Base-by-base conservation (phyloP, 495 filamentous ascomycete species). In the Bacidia rubella region DNA sequence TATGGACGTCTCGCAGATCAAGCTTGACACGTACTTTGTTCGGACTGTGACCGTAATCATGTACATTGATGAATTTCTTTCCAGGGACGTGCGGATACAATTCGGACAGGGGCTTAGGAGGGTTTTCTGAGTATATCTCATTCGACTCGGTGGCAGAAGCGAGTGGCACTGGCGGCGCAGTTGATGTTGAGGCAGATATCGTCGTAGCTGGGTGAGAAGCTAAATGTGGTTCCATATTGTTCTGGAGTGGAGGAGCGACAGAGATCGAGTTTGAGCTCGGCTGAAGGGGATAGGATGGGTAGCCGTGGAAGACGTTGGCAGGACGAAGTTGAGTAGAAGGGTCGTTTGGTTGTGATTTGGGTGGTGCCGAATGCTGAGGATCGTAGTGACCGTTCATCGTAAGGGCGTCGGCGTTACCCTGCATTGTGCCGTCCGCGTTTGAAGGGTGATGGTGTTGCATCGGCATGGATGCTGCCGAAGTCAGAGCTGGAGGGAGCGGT, bases 51-150 rank as follows among this genome's bases (percentile, higher is more conserved):
- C 86, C 83, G 15, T 74, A 76, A 65, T 97, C 92, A 54, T 95
- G 87, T 21, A 98, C 88, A 2, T 95, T 78, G 58, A 98, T 94
- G 64, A 97, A 97, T 65, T 95, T 98, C 22, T 38, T 50, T 4
- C 29, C 47, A 17, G 47, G 26, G 3, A 19, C 25, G 19, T 50
- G 17, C 9, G 47, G 24, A 22, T 50, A 50, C n/a, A 50, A 20
- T 47, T 87, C 83, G 64, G 95, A 96, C 15, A 98, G 25, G n/a
- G 22, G 74, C 10, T 80, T 78, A 4, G 78, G 80, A 10, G 38
- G 20, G 15, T 9, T 17, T 7, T 44, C 12, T n/a, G 54, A 43
- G 19, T 38, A 47, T 3, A 24, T 46, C 23, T 25, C 27, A 23
- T 15, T 74, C 68, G 7, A 72, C 63, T 17, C 66, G 57, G 17